A percentile compares a stretch with the other conserved stretches of the same genome.
Conservation (phyloP, 768 basidiomycete genomes). For the Crucibulum laeve region DNA sequence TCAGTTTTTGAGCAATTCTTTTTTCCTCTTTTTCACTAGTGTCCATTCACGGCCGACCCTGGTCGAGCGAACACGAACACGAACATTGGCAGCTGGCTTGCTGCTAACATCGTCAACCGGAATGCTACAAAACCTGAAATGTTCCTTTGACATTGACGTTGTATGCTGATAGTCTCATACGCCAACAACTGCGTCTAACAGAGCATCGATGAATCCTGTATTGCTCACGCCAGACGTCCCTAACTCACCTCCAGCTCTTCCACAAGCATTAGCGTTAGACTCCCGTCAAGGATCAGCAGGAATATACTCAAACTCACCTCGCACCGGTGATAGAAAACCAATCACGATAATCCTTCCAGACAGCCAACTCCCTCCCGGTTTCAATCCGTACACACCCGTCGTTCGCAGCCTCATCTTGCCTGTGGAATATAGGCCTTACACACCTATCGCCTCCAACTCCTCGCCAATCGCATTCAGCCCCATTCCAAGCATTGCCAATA, state of each 20-base stretch:
- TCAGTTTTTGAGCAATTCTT: conserved; percentile 1
- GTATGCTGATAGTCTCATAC: conserved; percentile 30
- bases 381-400: no score
- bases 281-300: background rate
- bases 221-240: conserved; percentile 41
- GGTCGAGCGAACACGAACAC: no score
- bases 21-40: conserved; percentile 4
- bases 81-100: no score
- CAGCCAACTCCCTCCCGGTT: conserved; percentile 30
- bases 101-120: no score
- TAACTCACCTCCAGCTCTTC: conserved; percentile 14
- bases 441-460: no score
- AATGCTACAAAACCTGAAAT: no score
- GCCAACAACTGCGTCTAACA: conserved; percentile 27
- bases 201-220: conserved; percentile 27
- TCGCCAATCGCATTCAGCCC: no score
- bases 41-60: conserved; percentile 8
- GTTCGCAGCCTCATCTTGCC: no score
- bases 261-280: background rate
- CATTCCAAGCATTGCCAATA: background rate
- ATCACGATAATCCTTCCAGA: conserved; percentile 21
- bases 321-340: conserved; percentile 5
- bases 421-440: no score
- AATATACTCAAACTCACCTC: background rate
- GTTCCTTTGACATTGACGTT: conserved; percentile 1